These are phyloP conservation scores for Cercospora janseana DNA, from an alignment of 2,329 filamentous ascomycete genomes.

Conservation along the genomic window DNA sequence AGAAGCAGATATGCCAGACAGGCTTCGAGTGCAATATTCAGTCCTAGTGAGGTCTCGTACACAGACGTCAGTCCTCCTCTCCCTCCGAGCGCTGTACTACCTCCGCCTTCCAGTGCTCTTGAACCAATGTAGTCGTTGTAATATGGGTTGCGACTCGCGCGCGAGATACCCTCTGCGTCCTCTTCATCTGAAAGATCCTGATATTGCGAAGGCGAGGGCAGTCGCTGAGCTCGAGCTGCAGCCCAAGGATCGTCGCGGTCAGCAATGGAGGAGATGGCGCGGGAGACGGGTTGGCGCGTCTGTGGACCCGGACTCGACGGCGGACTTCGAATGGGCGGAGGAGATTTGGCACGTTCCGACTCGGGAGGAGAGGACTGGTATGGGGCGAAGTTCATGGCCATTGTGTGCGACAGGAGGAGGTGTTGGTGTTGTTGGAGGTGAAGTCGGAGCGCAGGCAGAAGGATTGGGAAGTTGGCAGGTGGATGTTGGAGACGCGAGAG, in stretches of 20 bases:
- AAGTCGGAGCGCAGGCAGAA: neutral
- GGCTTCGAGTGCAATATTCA: conserved; percentile 86
- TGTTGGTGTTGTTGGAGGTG: neutral
- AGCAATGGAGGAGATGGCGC: conserved; percentile 33
- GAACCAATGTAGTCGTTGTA: conserved; percentile 35
- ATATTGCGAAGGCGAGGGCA: conserved; percentile 40
- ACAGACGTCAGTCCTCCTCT: conserved; percentile 58
- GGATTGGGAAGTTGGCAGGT: neutral
- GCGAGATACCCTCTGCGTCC: conserved; percentile 27
- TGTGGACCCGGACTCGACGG: conserved; percentile 48
- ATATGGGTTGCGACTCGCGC: conserved; percentile 22
- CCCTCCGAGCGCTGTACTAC: conserved; percentile 30
- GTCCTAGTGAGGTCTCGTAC: conserved; percentile 85
- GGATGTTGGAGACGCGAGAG: neutral
- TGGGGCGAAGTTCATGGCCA: conserved; percentile 85
- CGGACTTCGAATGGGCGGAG: conserved; percentile 61
- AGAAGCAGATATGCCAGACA: conserved; percentile 82
- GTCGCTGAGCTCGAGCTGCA: conserved; percentile 43
- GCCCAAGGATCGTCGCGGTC: conserved; percentile 41
- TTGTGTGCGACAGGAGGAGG: conserved; percentile 13
- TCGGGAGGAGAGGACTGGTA: conserved; percentile 94
- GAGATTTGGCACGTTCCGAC: conserved; percentile 74
- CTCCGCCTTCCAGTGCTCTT: conserved; percentile 30
- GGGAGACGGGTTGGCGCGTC: conserved; percentile 25
- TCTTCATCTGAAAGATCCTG: conserved; percentile 29